phyloP scores from a whole-genome alignment of 345 rosid species.

The Brassica incana region DNA sequence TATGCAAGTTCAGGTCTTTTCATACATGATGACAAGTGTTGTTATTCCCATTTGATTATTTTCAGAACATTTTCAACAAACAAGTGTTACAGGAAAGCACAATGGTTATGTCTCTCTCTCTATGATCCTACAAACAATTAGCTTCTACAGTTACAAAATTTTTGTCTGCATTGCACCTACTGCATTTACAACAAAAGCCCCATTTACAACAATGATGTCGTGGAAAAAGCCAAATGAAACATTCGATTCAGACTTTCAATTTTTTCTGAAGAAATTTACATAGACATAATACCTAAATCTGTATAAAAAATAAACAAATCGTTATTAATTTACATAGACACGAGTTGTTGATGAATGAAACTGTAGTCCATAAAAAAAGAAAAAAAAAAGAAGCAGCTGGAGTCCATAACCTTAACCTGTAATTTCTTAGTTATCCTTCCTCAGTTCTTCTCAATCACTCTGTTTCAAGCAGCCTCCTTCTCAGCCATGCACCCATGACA shows the following conservation, averaged over 20 bases:
- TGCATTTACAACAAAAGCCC: slow-evolving; percentile 72
- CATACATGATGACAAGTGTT: neutral
- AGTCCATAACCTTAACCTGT: slow-evolving; percentile 58
- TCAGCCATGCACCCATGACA: neutral
- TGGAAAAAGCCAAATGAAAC: too few relatives aligned
- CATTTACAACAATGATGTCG: slow-evolving; percentile 47
- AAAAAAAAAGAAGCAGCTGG: too few relatives aligned
- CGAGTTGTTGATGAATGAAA: slow-evolving; percentile 85
- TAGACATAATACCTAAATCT: too few relatives aligned
- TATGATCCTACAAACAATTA: neutral
- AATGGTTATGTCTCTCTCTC: neutral
- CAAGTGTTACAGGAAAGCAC: slow-evolving; percentile 23
- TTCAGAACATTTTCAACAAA: slow-evolving; percentile 9
- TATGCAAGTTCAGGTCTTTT: neutral
- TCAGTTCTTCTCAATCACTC: slow-evolving; percentile 65
- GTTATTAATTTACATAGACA: neutral
- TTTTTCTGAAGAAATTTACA: too few relatives aligned
- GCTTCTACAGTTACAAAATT: neutral
- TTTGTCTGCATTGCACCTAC: slow-evolving; percentile 51
- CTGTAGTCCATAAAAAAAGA: slow-evolving; percentile 45
- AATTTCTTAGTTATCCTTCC: slow-evolving; percentile 45
- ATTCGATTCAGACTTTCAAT: too few relatives aligned
- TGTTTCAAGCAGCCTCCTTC: slow-evolving; percentile 70
- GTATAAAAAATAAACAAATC: too few relatives aligned
- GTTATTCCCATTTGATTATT: neutral